Base-by-base conservation (phyloP, 2,329 filamentous ascomycete species). In the Coniochaeta sp. region DNA sequence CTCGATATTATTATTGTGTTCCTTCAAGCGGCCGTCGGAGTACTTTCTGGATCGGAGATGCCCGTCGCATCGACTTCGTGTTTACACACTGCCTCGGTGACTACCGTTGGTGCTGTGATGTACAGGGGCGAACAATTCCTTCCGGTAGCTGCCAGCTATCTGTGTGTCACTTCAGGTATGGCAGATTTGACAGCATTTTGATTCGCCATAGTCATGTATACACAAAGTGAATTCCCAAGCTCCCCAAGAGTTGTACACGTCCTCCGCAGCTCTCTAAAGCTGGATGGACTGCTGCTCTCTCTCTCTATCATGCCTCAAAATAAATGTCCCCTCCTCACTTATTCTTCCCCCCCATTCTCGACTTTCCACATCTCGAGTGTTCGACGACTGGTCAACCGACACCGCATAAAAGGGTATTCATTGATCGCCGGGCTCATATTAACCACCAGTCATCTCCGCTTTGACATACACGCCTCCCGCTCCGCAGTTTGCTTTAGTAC, bases 401-500 rank as follows among this genome's bases (percentile, higher is more conserved):
- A 52, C 47, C 47, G n/a, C 47, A 2, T 31, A 16, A 50, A 14
- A 52, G 47, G 24, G 24, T 28, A 52, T 16, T 9, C 22, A n/a
- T 26, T 14, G 9, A 52, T 28, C 47, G 24, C 47, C 22, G 24
- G 47, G 47, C 24, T 52, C 24, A n/a, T 5, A 52, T 52, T 52
- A 52, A 52, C 24, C 47, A 16, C 47, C 47, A 28, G 2, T 17
- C 14, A 31, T 57, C 14, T 17, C 28, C 31, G 2, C 31, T 26
- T 34, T 28, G n/a, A 24, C 54, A 14, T 24, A 19, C 33, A 34
- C 54, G 17, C 19, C 54, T 22, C 2, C 19, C 31, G 17, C 16
- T 40, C 17, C 38, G 38, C 17, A 40, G 38, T 40, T 24, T 5
- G 17, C 14, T 70, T 78, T 91, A 93, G 79, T 93, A 93, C 71